A percentile compares a stretch with the other conserved stretches of the same genome.
phyloP scores from a whole-genome alignment of 352 stramenopile species.

The Phytophthora litchii region DNA sequence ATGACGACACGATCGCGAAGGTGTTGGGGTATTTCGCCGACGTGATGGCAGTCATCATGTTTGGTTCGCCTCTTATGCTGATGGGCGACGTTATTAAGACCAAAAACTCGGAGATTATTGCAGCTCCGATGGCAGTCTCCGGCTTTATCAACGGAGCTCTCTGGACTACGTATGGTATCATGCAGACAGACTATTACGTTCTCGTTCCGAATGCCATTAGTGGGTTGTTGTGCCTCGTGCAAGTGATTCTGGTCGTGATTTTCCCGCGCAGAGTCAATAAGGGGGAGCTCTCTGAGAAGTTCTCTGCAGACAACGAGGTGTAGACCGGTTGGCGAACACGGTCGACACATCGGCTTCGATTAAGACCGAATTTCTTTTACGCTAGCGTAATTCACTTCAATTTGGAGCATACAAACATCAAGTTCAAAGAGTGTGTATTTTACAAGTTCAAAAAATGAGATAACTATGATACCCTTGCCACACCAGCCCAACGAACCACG shows the following conservation, averaged over 20 bases:
- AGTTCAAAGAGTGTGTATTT: no score
- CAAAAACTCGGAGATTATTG: constrained; percentile 37
- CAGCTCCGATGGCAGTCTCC: constrained; percentile 30
- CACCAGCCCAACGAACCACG: no score
- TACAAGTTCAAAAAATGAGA: no score
- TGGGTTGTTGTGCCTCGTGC: constrained; percentile 29
- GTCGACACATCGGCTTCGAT: no score
- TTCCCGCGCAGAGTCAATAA: constrained; percentile 25
- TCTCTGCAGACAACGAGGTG: constrained; percentile 10
- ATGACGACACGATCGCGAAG: constrained; percentile 21
- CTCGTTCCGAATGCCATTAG: constrained; percentile 37
- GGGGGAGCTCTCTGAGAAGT: constrained; percentile 23
- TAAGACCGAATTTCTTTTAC: no score
- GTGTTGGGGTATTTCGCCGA: constrained; percentile 36
- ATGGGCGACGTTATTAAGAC: constrained; percentile 30
- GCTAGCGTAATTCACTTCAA: no score
- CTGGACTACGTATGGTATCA: constrained; percentile 35
- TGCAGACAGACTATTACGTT: constrained; percentile 37
- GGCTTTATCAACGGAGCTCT: constrained; percentile 33
- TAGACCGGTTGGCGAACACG: background rate
- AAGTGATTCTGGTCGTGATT: constrained; percentile 31
- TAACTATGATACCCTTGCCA: no score
- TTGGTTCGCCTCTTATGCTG: constrained; percentile 32
- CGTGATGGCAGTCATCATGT: constrained; percentile 32
- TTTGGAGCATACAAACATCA: no score